These are phyloP conservation scores for Potentilla sterilis DNA, from an alignment of 306 rosid species.

Conservation along the genomic window DNA sequence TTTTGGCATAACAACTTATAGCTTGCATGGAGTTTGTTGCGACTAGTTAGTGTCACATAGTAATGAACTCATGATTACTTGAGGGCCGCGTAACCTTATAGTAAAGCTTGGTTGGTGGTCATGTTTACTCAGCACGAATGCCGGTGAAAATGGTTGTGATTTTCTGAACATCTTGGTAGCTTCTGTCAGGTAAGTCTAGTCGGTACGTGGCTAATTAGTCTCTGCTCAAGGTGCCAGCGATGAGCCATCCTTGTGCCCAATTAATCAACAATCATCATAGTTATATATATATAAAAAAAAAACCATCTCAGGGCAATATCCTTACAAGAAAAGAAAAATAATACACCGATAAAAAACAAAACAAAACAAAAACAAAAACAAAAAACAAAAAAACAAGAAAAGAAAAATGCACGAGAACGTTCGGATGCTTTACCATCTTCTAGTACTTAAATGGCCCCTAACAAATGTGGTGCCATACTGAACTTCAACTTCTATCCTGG, in stretches of 20 bases:
- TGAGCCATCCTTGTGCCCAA: too few relatives aligned
- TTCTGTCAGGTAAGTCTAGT: not conserved
- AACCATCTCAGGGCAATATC: not conserved
- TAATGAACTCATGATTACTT: not conserved
- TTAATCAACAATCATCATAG: not conserved
- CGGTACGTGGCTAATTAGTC: not conserved
- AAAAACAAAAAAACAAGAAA: too few relatives aligned
- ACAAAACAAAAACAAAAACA: too few relatives aligned
- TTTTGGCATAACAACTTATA: not conserved
- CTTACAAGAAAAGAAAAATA: not conserved
- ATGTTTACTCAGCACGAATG: not conserved
- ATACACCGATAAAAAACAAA: too few relatives aligned
- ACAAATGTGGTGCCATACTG: not conserved
- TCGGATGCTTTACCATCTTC: not conserved
- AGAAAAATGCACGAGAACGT: not conserved
- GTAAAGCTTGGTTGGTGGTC: too few relatives aligned
- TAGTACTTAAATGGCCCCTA: not conserved
- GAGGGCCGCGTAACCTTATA: too few relatives aligned
- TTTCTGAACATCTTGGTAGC: too few relatives aligned
- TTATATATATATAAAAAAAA: too few relatives aligned
- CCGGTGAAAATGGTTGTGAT: not conserved
- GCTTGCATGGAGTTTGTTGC: not conserved
- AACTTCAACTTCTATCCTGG: not conserved
- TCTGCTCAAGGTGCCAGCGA: too few relatives aligned
- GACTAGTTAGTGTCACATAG: not conserved